Evolutionary conservation across 176 grass and related monocot genomes (phyloP).

Genomic region (Tuctoria greenei): DNA sequence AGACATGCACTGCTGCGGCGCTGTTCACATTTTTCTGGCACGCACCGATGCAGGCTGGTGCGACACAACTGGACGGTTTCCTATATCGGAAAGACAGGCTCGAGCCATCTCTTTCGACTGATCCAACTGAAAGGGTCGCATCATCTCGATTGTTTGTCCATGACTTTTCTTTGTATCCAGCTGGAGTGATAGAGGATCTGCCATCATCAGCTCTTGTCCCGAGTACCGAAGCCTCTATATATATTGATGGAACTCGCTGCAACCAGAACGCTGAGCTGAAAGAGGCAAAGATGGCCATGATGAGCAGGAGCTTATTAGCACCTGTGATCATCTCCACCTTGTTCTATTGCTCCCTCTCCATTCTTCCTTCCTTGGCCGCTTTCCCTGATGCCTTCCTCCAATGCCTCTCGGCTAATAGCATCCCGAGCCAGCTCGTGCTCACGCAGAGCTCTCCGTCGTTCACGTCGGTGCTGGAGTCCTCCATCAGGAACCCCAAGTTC

Average conservation of each 20-base stretch:
- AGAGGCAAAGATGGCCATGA: conserved; percentile 17
- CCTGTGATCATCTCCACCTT: not conserved
- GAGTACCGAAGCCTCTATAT: conserved; percentile 7
- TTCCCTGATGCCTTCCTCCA: conserved; percentile 35
- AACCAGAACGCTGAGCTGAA: not conserved
- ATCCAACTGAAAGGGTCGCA: not conserved
- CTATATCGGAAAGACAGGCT: not conserved
- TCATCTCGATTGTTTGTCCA: not conserved
- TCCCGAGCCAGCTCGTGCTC: conserved; percentile 37
- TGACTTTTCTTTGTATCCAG: not conserved
- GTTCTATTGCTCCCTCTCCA: not conserved
- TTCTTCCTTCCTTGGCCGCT: conserved; percentile 18
- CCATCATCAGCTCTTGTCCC: not conserved
- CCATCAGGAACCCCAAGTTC: conserved; percentile 65
- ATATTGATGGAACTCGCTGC: not conserved
- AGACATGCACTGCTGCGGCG: not conserved
- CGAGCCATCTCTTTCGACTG: not conserved
- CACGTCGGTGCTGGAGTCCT: conserved; percentile 42
- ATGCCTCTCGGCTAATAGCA: conserved; percentile 41
- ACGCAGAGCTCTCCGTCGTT: conserved; percentile 41
- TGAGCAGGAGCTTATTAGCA: not conserved
- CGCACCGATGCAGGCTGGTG: not conserved
- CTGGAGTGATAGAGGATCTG: conserved; percentile 4
- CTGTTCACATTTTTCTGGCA: not conserved
- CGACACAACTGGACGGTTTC: not conserved